Percentiles rank a stretch among this genome's conserved stretches.
phyloP scores from a whole-genome alignment of 2,329 filamentous ascomycete genomes.

The Ophiostoma sp. region DNA sequence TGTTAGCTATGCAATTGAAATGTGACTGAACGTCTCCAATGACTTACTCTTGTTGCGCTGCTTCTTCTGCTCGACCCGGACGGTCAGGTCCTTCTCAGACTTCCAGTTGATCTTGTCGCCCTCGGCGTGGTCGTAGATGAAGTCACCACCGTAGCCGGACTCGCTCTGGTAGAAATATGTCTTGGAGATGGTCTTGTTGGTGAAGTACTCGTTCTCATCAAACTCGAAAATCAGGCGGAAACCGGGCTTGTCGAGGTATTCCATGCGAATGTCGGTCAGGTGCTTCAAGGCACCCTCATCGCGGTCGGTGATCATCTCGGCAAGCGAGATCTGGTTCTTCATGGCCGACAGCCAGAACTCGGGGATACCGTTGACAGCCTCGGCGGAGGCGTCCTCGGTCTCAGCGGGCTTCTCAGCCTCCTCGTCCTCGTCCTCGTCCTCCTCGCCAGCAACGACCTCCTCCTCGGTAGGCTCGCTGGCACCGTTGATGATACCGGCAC shows the following conservation, averaged over 20 bases:
- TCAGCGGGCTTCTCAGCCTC: conserved; percentile 53
- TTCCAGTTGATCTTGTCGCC: conserved; percentile 99
- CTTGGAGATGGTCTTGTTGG: conserved; percentile 95
- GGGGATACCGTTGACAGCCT: conserved; percentile 72
- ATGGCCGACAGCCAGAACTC: conserved; percentile 99
- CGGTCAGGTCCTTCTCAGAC: conserved; percentile 83
- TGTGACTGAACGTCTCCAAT: too few species aligned
- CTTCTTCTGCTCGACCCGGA: conserved; percentile 97
- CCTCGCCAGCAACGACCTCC: conserved; percentile 81
- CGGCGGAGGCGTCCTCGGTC: conserved; percentile 48
- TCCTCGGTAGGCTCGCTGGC: conserved; percentile 75
- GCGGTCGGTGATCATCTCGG: conserved; percentile 97
- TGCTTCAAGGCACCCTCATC: conserved; percentile 91
- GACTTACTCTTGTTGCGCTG: conserved; percentile 95
- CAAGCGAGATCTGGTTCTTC: conserved; percentile 97
- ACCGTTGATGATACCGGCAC: conserved; percentile 88
- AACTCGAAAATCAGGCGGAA: conserved; percentile 99
- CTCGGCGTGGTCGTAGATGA: conserved; percentile 98
- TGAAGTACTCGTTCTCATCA: conserved; percentile 90
- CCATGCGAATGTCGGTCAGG: conserved; percentile 92
- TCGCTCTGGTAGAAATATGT: conserved; percentile 99
- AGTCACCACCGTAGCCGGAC: conserved; percentile 96
- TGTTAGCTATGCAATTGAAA: conserved; percentile 12
- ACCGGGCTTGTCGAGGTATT: conserved; percentile 96
- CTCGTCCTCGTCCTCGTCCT: conserved; percentile 65